phyloP scores from a whole-genome alignment of 2,329 filamentous ascomycete species.

The Fusarium newnesense region DNA sequence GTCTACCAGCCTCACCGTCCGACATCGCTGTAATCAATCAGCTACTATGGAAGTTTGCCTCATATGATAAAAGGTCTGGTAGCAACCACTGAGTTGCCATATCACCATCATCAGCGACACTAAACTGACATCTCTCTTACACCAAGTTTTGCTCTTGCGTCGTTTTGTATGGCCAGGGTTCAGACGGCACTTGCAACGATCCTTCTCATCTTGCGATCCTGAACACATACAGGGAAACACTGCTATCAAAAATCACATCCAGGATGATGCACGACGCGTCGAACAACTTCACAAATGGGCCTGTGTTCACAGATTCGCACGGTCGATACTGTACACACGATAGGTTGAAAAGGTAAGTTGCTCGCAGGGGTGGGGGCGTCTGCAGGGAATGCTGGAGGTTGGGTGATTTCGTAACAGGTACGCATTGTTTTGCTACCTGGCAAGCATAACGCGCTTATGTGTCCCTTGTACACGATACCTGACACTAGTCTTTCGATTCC shows the following conservation, averaged over 20 bases:
- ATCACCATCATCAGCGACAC: constrained; percentile 21
- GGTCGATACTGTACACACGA: constrained; percentile 28
- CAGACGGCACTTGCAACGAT: constrained; percentile 41
- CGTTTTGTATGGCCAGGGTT: constrained; percentile 20
- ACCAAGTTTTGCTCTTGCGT: background rate
- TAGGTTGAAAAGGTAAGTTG: constrained; percentile 23
- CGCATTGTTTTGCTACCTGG: constrained; percentile 25
- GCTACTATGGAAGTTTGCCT: constrained; percentile 17
- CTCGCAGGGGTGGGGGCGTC: constrained; percentile 36
- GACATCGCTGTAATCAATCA: constrained; percentile 35
- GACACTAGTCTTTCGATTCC: constrained; percentile 34
- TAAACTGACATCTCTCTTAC: constrained; percentile 8
- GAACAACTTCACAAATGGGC: constrained; percentile 33
- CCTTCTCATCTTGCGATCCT: constrained; percentile 40
- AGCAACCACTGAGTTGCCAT: constrained; percentile 23
- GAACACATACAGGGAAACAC: constrained; percentile 35
- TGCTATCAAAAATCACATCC: constrained; percentile 37
- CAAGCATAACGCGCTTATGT: constrained; percentile 1
- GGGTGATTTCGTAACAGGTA: constrained; percentile 43
- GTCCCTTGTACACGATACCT: constrained; percentile 32
- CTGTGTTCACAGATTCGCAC: constrained; percentile 24
- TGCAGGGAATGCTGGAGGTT: constrained; percentile 37
- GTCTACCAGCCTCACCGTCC: constrained; percentile 40
- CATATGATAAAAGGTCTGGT: constrained; percentile 21
- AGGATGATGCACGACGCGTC: constrained; percentile 42